A percentile compares a stretch with the other conserved stretches of the same genome.
These are phyloP conservation scores for Galeopsis tetrahit DNA, from an alignment of 257 asterid genomes.

Conservation along the genomic window DNA sequence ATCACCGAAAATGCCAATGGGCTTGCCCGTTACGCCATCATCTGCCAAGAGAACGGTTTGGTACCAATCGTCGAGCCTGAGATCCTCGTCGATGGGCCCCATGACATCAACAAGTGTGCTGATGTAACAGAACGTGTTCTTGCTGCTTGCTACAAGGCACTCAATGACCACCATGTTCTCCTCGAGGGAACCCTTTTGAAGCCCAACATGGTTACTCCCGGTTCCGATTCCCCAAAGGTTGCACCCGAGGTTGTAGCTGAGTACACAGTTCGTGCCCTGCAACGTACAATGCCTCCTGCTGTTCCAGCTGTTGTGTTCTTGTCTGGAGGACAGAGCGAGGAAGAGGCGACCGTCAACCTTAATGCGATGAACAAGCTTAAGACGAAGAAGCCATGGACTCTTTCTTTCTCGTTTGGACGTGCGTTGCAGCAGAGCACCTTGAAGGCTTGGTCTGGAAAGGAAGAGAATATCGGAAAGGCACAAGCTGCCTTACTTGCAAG, in stretches of 20 bases:
- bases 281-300: constrained; percentile 92
- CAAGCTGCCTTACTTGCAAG: constrained; percentile 73
- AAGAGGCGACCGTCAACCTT: constrained; percentile 82
- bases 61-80: constrained; percentile 44
- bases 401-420: constrained; percentile 91
- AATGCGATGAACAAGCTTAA: constrained; percentile 86
- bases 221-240: constrained; percentile 47
- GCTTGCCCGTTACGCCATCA: constrained; percentile 90
- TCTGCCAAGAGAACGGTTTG: constrained; percentile 88
- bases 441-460: constrained; percentile 92
- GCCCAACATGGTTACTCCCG: constrained; percentile 59
- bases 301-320: constrained; percentile 93
- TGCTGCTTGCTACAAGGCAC: constrained; percentile 40
- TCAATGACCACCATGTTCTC: constrained; percentile 38
- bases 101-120: constrained; percentile 39
- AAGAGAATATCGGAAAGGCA: constrained; percentile 69
- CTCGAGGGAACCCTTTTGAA: constrained; percentile 40
- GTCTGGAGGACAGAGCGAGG: constrained; percentile 97
- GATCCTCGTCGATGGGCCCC: constrained; percentile 40
- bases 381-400: constrained; percentile 86
- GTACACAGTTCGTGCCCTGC: constrained; percentile 83
- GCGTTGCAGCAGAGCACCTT: constrained; percentile 96
- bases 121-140: constrained; percentile 39
- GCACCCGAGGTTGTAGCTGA: constrained; percentile 69
- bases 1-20: constrained; percentile 90